Conservation (phyloP, 1,284 basidiomycete genomes). For the Ceratobasidium sp. region DNA sequence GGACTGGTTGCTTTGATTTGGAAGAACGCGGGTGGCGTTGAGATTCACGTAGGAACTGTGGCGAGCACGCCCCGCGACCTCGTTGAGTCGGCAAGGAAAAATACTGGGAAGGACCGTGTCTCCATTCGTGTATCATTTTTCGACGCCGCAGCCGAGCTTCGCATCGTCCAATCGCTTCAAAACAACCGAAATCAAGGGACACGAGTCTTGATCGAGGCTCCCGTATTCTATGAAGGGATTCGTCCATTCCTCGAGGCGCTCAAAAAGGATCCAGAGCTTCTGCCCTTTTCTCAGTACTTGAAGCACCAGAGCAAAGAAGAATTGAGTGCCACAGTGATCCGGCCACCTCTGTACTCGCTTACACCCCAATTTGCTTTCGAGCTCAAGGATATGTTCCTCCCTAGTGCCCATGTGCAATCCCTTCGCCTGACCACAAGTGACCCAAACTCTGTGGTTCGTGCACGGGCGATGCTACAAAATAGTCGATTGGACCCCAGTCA, state of each 20-base stretch:
- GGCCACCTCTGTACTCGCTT: constrained; percentile 58
- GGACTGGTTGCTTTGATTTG: constrained; percentile 64
- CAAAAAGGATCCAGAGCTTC: constrained; percentile 55
- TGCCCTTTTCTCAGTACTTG: constrained; percentile 64
- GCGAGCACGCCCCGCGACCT: constrained; percentile 54
- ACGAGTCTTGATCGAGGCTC: constrained; percentile 60
- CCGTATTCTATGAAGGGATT: constrained; percentile 65
- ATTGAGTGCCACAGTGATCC: constrained; percentile 50
- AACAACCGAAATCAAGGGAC: constrained; percentile 39
- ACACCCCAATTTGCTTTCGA: constrained; percentile 59
- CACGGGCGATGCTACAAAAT: constrained; percentile 52
- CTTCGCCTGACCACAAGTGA: constrained; percentile 51
- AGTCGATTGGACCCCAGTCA: constrained; percentile 71
- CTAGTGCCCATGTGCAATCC: constrained; percentile 39
- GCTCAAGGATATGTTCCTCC: constrained; percentile 54
- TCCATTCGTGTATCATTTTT: constrained; percentile 60
- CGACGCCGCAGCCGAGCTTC: constrained; percentile 56
- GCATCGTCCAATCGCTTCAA: constrained; percentile 53
- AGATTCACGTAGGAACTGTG: constrained; percentile 59
- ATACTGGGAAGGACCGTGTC: constrained; percentile 46
- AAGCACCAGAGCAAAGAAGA: constrained; percentile 50
- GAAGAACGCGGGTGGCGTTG: constrained; percentile 40
- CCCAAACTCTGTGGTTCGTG: constrained; percentile 51
- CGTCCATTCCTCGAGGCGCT: constrained; percentile 67
- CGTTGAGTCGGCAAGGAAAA: constrained; percentile 50